A percentile compares a stretch with the other conserved stretches of the same genome.
Evolutionary conservation across 805 yeast species (phyloP).

Genomic region (Saccharomyces cerevisiae): DNA sequence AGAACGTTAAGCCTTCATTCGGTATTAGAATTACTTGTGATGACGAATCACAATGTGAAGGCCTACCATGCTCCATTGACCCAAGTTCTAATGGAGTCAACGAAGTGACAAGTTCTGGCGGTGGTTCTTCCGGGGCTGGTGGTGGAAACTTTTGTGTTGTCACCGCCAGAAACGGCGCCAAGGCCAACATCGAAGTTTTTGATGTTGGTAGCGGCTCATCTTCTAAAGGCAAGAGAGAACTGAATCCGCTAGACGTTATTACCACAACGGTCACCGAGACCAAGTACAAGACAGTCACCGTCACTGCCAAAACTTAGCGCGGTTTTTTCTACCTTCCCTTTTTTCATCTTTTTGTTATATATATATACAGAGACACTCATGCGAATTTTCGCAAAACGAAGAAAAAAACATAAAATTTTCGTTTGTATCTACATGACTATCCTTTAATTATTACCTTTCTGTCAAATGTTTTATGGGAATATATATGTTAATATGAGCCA

Average conservation of each 20-base stretch:
- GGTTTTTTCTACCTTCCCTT: neutral
- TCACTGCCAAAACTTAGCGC: neutral
- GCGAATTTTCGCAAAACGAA: neutral
- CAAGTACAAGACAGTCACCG: constrained; percentile 5
- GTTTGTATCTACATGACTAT: neutral
- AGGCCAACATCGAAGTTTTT: constrained; percentile 69
- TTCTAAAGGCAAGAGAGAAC: constrained; percentile 3
- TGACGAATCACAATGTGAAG: constrained; percentile 58
- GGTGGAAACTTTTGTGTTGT: constrained; percentile 80
- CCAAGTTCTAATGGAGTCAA: constrained; percentile 58
- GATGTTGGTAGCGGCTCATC: constrained; percentile 3
- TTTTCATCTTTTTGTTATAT: neutral
- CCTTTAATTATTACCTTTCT: neutral
- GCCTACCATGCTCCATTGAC: constrained; percentile 76
- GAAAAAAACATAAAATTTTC: neutral
- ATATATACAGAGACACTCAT: neutral
- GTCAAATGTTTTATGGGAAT: neutral
- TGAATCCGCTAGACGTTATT: neutral
- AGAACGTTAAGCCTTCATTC: constrained; percentile 47
- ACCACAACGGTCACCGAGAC: constrained; percentile 3
- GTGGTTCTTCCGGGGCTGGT: constrained; percentile 42
- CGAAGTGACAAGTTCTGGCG: constrained; percentile 37
- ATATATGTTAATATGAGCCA: neutral
- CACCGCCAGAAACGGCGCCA: constrained; percentile 56
- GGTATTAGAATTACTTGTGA: constrained; percentile 73